These are phyloP conservation scores for Phlyctochytrium planicorne DNA, from an alignment of 192 early-diverging fungal species.

Conservation along the genomic window DNA sequence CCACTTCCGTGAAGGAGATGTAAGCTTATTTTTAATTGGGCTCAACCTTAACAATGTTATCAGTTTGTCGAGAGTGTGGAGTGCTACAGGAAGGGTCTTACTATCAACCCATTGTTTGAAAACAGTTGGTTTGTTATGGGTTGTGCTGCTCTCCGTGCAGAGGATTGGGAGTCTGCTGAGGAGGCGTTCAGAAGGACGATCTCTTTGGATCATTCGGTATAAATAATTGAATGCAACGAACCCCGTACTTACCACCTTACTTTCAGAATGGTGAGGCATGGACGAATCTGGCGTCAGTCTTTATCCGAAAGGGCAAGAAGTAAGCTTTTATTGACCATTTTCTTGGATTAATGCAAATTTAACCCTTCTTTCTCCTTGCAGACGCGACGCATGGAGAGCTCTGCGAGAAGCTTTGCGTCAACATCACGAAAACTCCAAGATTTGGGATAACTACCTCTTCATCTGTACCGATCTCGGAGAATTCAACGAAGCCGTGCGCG, in stretches of 20 bases:
- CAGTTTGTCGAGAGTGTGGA: constrained; percentile 64
- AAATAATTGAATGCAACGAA: neutral
- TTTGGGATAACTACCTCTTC: constrained; percentile 93
- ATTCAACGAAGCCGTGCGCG: constrained; percentile 78
- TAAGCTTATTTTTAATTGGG: constrained; percentile 15
- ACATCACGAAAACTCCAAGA: constrained; percentile 80
- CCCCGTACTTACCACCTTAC: neutral
- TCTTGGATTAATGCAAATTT: neutral
- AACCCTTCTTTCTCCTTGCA: too few relatives aligned
- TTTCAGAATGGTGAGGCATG: constrained; percentile 87
- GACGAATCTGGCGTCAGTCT: constrained; percentile 91
- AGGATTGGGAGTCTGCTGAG: constrained; percentile 73
- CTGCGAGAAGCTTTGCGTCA: constrained; percentile 78
- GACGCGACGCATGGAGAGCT: constrained; percentile 76
- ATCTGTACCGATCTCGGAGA: constrained; percentile 74
- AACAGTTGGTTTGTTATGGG: constrained; percentile 96
- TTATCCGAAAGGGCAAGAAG: constrained; percentile 68
- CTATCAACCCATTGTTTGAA: constrained; percentile 92
- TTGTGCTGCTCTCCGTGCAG: constrained; percentile 82
- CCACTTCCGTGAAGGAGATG: constrained; percentile 66
- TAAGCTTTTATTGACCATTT: constrained; percentile 24
- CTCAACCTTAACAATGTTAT: constrained; percentile 6
- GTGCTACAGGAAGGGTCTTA: constrained; percentile 78
- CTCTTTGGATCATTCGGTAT: constrained; percentile 16
- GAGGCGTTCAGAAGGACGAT: constrained; percentile 59